These are phyloP conservation scores for Nymphaea colorata DNA, from an alignment of 164 flowering plant species.

Conservation along the genomic window DNA sequence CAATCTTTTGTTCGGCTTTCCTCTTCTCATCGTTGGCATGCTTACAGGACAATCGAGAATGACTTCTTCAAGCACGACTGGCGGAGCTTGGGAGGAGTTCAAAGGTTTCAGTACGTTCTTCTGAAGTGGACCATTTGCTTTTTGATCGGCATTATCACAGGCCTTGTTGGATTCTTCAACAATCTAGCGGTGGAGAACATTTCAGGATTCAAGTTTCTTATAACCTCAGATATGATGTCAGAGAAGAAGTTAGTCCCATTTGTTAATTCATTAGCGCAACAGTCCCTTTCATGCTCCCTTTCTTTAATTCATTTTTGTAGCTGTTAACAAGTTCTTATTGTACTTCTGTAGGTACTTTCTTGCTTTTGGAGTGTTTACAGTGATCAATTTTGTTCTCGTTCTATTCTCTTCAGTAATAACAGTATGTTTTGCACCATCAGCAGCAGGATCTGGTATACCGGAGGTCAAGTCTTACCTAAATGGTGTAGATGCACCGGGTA, in stretches of 20 bases:
- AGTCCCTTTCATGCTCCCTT: not conserved
- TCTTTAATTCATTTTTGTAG: not conserved
- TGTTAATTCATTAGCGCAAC: not conserved
- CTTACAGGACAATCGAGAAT: slow-evolving; percentile 57
- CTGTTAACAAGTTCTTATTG: too few species aligned
- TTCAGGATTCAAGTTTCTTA: slow-evolving; percentile 68
- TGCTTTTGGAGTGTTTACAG: slow-evolving; percentile 51
- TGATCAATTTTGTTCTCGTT: slow-evolving; percentile 48
- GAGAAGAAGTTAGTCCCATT: slow-evolving; percentile 21
- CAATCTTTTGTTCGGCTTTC: too few species aligned
- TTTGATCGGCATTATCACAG: slow-evolving; percentile 40
- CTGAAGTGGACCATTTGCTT: slow-evolving; percentile 75
- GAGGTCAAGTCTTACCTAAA: slow-evolving; percentile 93
- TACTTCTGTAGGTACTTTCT: slow-evolving; percentile 32
- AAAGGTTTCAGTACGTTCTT: slow-evolving; percentile 54
- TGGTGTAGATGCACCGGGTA: slow-evolving; percentile 83
- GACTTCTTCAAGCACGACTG: slow-evolving; percentile 83
- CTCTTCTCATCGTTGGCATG: not conserved
- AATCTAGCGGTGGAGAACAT: slow-evolving; percentile 79
- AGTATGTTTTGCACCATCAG: slow-evolving; percentile 51
- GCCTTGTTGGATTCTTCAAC: slow-evolving; percentile 50
- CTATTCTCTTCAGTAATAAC: slow-evolving; percentile 58
- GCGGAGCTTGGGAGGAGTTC: slow-evolving; percentile 37
- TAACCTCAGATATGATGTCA: slow-evolving; percentile 70
- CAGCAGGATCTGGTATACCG: slow-evolving; percentile 89